Conservation (phyloP, 2,329 filamentous ascomycete species). For the Lachnellula suecica region DNA sequence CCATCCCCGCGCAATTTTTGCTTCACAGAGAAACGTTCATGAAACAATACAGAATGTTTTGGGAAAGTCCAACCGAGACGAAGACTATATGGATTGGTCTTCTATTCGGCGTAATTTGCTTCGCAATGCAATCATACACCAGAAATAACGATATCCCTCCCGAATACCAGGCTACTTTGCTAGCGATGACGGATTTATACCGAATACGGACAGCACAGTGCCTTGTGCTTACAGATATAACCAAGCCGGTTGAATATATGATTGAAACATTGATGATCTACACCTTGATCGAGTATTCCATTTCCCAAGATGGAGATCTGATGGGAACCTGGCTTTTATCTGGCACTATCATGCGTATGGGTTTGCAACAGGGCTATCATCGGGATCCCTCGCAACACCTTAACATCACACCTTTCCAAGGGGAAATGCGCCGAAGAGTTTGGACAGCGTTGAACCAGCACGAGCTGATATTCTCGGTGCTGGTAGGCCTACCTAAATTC, state of each 20-base stretch:
- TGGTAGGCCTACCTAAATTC: constrained; percentile 66
- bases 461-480: constrained; percentile 64
- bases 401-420: constrained; percentile 49
- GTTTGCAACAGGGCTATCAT: constrained; percentile 60
- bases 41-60: constrained; percentile 48
- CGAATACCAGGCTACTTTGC: constrained; percentile 43
- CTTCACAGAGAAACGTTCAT: constrained; percentile 52
- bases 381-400: constrained; percentile 53
- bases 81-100: constrained; percentile 51
- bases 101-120: constrained; percentile 35
- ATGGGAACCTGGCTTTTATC: constrained; percentile 54
- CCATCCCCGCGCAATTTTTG: constrained; percentile 46
- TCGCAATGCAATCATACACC: constrained; percentile 42
- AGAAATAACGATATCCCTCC: constrained; percentile 45
- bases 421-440: constrained; percentile 61
- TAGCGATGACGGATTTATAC: constrained; percentile 47
- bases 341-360: constrained; percentile 49
- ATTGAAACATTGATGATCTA: constrained; percentile 49
- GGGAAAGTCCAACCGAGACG: constrained; percentile 39
- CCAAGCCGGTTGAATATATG: constrained; percentile 44
- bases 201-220: constrained; percentile 52
- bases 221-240: constrained; percentile 48
- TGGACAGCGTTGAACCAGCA: constrained; percentile 57
- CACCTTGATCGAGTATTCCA: constrained; percentile 41
- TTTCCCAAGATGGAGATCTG: constrained; percentile 50